Percentiles rank a stretch among this genome's conserved stretches.
Evolutionary conservation across 768 basidiomycete genomes (phyloP).

Genomic region (Leccinum longicurvipes): DNA sequence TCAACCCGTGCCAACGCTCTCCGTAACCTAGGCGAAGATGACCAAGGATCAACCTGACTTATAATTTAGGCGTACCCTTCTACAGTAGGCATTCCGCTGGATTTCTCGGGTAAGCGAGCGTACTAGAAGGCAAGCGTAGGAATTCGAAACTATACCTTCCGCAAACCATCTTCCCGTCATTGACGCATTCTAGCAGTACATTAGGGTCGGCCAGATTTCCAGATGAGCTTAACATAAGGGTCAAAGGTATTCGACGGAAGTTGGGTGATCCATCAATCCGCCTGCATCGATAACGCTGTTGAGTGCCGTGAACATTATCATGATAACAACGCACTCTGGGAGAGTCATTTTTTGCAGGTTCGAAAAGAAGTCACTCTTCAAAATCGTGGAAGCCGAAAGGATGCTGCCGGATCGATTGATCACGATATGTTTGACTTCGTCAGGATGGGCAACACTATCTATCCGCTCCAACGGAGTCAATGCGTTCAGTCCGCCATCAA

Average conservation of each 20-base stretch:
- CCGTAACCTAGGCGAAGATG: slow-evolving; percentile 51
- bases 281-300: slow-evolving; percentile 31
- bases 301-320: slow-evolving; percentile 1
- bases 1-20: slow-evolving; percentile 75
- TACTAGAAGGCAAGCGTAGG: background rate
- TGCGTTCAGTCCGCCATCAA: slow-evolving; percentile 71
- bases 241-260: slow-evolving; percentile 79
- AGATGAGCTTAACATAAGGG: slow-evolving; percentile 34
- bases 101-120: slow-evolving; percentile 21
- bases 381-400: slow-evolving; percentile 85
- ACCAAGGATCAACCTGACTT: background rate
- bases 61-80: slow-evolving; percentile 47
- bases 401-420: slow-evolving; percentile 81
- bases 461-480: slow-evolving; percentile 80
- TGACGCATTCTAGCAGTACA: slow-evolving; percentile 34
- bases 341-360: slow-evolving; percentile 96
- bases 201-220: slow-evolving; percentile 29
- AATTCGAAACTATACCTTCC: slow-evolving; percentile 54
- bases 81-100: slow-evolving; percentile 91
- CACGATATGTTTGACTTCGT: slow-evolving; percentile 88
- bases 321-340: slow-evolving; percentile 63
- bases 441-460: slow-evolving; percentile 76
- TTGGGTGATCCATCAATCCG: slow-evolving; percentile 94
- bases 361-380: slow-evolving; percentile 94
- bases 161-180: slow-evolving; percentile 63